phyloP scores from a whole-genome alignment of 352 stramenopile genomes.

The Pilasporangium apinafurcum region DNA sequence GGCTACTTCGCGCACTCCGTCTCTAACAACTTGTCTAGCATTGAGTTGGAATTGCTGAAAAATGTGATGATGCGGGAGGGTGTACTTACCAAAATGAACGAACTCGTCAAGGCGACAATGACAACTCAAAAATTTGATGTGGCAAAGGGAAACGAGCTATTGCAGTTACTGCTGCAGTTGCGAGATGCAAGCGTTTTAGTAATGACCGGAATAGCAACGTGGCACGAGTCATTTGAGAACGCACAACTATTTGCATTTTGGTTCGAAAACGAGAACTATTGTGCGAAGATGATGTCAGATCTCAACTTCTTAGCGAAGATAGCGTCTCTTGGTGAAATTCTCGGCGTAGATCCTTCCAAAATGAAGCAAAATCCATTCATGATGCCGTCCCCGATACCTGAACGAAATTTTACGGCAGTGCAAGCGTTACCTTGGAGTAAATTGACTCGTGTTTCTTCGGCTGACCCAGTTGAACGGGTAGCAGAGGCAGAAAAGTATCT shows the following conservation, averaged over 20 bases:
- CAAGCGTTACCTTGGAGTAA: constrained; percentile 17
- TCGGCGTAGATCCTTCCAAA: constrained; percentile 41
- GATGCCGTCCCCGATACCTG: constrained; percentile 62
- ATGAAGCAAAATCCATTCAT: constrained; percentile 86
- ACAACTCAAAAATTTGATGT: constrained; percentile 21
- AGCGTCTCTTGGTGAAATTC: constrained; percentile 30
- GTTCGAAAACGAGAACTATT: constrained; percentile 59
- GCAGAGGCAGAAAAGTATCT: constrained; percentile 52
- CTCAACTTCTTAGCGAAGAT: constrained; percentile 68
- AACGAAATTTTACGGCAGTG: constrained; percentile 40
- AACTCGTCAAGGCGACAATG: constrained; percentile 16
- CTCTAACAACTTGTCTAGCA: constrained; percentile 2
- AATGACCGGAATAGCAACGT: constrained; percentile 42
- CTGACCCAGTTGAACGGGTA: constrained; percentile 32
- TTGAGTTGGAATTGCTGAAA: constrained; percentile 44
- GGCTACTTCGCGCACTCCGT: neutral
- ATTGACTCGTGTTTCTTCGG: constrained; percentile 12
- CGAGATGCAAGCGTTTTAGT: constrained; percentile 50
- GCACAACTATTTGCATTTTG: constrained; percentile 24
- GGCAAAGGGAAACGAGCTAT: constrained; percentile 39
- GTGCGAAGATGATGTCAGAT: constrained; percentile 65
- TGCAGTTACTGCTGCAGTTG: constrained; percentile 61
- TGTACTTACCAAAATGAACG: constrained; percentile 41
- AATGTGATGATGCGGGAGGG: constrained; percentile 55
- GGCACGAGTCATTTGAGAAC: constrained; percentile 28